phyloP scores from a whole-genome alignment of 805 yeast genomes.

The Candida endomychidarum region DNA sequence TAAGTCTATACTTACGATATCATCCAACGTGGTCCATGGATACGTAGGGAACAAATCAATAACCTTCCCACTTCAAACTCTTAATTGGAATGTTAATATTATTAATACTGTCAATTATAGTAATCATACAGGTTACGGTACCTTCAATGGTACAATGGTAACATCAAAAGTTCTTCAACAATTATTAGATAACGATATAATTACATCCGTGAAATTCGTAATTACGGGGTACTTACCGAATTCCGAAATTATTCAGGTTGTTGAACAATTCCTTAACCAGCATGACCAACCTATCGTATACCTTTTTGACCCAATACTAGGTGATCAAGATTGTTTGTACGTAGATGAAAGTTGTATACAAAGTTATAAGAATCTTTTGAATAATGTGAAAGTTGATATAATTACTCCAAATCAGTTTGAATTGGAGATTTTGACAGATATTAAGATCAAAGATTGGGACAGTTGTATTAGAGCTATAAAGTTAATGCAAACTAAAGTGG shows the following conservation, averaged over 20 bases:
- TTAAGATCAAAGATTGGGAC: constrained; percentile 39
- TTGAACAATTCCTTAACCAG: neutral
- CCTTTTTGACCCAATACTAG: constrained; percentile 78
- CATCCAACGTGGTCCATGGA: constrained; percentile 94
- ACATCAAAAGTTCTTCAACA: constrained; percentile 31
- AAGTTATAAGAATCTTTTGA: constrained; percentile 42
- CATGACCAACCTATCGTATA: constrained; percentile 32
- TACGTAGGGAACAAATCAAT: constrained; percentile 93
- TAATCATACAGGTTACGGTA: constrained; percentile 88
- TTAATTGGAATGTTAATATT: constrained; percentile 92
- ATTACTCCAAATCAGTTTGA: constrained; percentile 93
- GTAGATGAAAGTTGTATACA: constrained; percentile 51
- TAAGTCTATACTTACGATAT: constrained; percentile 40
- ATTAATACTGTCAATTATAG: constrained; percentile 87
- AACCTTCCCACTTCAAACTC: constrained; percentile 80
- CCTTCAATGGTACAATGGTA: constrained; percentile 58
- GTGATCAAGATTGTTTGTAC: constrained; percentile 71
- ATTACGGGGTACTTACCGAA: constrained; percentile 72
- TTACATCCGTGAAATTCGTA: constrained; percentile 26
- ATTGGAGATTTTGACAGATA: constrained; percentile 65
- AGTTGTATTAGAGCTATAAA: constrained; percentile 48
- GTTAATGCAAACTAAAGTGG: constrained; percentile 38
- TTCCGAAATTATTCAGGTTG: constrained; percentile 40
- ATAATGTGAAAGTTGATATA: constrained; percentile 61
- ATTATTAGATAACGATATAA: constrained; percentile 45